Conservation (phyloP, 176 grass and related monocot genomes). For the Rhynchospora breviuscula region DNA sequence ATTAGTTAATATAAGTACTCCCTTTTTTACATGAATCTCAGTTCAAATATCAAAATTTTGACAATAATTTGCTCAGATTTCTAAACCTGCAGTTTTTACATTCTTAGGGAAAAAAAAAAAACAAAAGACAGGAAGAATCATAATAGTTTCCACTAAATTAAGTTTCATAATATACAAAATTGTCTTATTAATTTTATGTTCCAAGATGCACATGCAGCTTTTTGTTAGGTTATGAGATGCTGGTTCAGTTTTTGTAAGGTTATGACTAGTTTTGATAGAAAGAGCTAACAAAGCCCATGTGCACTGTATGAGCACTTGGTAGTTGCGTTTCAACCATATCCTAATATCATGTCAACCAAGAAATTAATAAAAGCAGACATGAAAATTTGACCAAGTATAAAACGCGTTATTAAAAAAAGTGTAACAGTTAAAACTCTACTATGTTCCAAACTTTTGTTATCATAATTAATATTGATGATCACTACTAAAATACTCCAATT, state of each 20-base stretch:
- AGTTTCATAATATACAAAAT: neutral
- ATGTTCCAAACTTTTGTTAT: neutral
- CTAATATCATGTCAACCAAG: neutral
- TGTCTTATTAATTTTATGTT: neutral
- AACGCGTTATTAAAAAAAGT: neutral
- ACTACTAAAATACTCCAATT: neutral
- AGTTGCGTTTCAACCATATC: neutral
- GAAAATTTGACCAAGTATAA: neutral
- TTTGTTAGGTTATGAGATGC: neutral
- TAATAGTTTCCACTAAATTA: neutral
- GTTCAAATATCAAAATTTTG: no score
- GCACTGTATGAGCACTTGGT: neutral
- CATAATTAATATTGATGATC: neutral
- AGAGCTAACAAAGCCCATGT: neutral
- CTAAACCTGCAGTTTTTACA: no score
- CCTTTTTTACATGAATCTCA: no score
- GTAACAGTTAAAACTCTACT: neutral
- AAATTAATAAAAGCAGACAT: neutral
- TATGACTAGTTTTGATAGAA: neutral
- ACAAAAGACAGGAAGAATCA: neutral
- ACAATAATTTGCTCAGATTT: no score
- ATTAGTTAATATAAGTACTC: no score
- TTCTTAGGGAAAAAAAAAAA: no score
- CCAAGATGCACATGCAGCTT: neutral
- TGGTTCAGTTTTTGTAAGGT: constrained; percentile 1